Evolutionary conservation across 305 asterid species (phyloP).

Genomic region (Striga hermonthica): DNA sequence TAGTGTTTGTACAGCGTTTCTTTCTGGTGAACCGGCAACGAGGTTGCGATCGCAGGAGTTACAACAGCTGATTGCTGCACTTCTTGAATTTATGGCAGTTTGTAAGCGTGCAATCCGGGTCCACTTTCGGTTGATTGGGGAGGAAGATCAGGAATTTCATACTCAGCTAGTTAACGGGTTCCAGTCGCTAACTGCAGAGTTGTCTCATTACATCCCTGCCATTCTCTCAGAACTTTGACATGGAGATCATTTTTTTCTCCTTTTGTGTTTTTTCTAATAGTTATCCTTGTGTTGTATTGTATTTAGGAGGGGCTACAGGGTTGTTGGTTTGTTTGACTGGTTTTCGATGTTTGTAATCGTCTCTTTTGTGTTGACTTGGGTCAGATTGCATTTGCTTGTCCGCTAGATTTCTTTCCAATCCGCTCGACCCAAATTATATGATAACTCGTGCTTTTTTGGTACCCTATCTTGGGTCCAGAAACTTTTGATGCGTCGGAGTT

Average conservation of each 20-base stretch:
- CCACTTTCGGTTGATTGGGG: slow-evolving; percentile 89
- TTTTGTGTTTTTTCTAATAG: neutral
- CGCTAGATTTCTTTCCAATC: too few species aligned
- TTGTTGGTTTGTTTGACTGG: neutral
- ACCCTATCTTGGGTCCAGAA: too few species aligned
- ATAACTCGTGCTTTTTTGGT: too few species aligned
- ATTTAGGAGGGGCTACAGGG: neutral
- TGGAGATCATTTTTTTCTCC: neutral
- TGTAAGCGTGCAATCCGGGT: slow-evolving; percentile 98
- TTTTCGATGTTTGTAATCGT: neutral
- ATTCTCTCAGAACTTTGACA: slow-evolving; percentile 93
- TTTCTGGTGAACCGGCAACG: slow-evolving; percentile 98
- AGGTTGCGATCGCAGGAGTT: slow-evolving; percentile 95
- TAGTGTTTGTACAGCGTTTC: slow-evolving; percentile 97
- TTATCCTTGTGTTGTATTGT: neutral
- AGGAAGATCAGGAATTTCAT: slow-evolving; percentile 97
- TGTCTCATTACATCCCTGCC: slow-evolving; percentile 98
- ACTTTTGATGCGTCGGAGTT: too few species aligned
- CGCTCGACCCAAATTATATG: too few species aligned
- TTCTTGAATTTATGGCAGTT: slow-evolving; percentile 97
- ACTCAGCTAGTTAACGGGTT: slow-evolving; percentile 97
- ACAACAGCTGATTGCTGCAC: slow-evolving; percentile 95
- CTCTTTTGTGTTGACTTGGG: too few species aligned
- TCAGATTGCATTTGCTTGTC: too few species aligned
- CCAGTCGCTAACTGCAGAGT: slow-evolving; percentile 97